phyloP scores from a whole-genome alignment of 495 filamentous ascomycete species.

The Penicillium daleae region DNA sequence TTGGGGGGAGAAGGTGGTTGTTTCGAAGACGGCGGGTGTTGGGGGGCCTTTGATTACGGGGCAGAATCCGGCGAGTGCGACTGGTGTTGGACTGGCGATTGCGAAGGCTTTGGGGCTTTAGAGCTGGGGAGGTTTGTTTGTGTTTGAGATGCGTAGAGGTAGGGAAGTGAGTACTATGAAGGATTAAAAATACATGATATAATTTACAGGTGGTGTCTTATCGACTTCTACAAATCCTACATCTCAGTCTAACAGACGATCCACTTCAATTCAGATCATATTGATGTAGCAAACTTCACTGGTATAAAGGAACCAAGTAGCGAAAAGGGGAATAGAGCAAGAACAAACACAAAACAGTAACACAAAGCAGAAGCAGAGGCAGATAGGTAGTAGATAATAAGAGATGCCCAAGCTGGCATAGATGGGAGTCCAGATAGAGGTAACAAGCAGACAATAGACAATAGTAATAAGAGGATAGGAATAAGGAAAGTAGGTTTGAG shows the following conservation, averaged over 20 bases:
- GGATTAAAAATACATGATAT: too few relatives aligned
- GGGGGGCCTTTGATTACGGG: constrained; percentile 68
- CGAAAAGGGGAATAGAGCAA: constrained; percentile 42
- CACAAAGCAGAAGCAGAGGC: constrained; percentile 12
- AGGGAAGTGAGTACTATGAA: too few relatives aligned
- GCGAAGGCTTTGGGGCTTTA: constrained; percentile 42
- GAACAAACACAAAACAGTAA: constrained; percentile 15
- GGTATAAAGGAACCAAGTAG: constrained; percentile 24
- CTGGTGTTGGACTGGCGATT: constrained; percentile 57
- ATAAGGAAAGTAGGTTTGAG: constrained; percentile 8
- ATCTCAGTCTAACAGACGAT: background rate
- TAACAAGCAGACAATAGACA: background rate
- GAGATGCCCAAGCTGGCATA: background rate
- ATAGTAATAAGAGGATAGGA: background rate
- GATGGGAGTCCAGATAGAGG: background rate
- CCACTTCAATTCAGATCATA: constrained; percentile 21
- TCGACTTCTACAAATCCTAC: background rate
- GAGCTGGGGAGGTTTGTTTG: too few relatives aligned
- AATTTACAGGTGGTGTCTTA: background rate
- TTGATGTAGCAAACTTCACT: constrained; percentile 21
- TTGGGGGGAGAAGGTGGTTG: constrained; percentile 64
- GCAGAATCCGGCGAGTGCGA: constrained; percentile 72
- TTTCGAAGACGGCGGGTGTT: constrained; percentile 44
- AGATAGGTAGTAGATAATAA: constrained; percentile 2
- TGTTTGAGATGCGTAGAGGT: too few relatives aligned